Evolutionary conservation across 176 grass and related monocot genomes (phyloP), one percentile per base, ranked within the genome.

Genomic region (Zoysia japonica): DNA sequence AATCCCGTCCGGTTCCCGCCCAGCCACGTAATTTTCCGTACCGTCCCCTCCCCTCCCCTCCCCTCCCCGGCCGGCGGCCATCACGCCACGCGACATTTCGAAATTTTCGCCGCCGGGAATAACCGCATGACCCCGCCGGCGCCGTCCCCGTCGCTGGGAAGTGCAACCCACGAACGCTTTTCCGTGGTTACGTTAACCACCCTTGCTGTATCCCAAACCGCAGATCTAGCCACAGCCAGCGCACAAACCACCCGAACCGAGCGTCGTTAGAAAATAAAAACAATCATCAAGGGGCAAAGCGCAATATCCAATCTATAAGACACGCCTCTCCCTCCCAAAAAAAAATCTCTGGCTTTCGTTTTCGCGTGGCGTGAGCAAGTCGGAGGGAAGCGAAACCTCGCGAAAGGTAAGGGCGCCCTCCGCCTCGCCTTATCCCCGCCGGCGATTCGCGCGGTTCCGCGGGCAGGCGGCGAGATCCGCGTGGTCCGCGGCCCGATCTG

Each of bases 351-450:
- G 63, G 51, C 52, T 63, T 62, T 60, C 37, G 19, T 50, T 66
- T 61, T 67, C 50, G 47, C 40, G 56, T 71, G 47, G 52, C 61
- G 78, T 68, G 78, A 60, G 28, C 28, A 28, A 28, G 63, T 10
- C 38, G 77, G 50, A 81, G 65, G 17, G 64, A 59, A 63, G 68
- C 66, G 5, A 47, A 80, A 46, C 0, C 28, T 59, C 48, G 64
- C 72, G 72, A 83, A 81, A 89, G 87, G 87, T 89, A 53, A 85
- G 78, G 70, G 75, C 67, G 54, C 20, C 67, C 59, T 11, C 20
- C 59, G 11, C 63, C 46, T 46, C 75, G 14, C 44, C 82, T 84
- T 71, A 85, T 85, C 20, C 28, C 35, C n/a, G 36, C 15, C 50
- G 39, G 36, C 9, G 73, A 72, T 53, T 74, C 43, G 67, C 39